Percentiles rank a stretch among this genome's conserved stretches.
Evolutionary conservation across 1,284 basidiomycete species (phyloP).

Genomic region (Naganishia liquefaciens): DNA sequence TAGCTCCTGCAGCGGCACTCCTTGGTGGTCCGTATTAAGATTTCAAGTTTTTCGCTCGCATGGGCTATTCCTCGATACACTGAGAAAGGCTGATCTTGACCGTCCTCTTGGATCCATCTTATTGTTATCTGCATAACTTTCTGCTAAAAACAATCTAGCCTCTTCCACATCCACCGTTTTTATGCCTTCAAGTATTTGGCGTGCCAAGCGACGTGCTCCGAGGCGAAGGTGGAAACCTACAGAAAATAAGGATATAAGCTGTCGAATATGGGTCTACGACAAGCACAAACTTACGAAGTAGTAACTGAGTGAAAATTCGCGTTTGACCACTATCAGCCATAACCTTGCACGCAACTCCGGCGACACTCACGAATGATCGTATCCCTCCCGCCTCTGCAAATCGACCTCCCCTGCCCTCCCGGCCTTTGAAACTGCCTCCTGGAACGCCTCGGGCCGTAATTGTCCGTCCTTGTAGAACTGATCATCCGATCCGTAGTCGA

Average conservation of each 20-base stretch:
- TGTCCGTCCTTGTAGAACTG: slow-evolving; percentile 83
- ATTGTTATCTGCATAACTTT: too few species aligned
- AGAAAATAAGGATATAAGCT: slow-evolving; percentile 33
- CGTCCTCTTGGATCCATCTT: too few species aligned
- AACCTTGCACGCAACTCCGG: not conserved
- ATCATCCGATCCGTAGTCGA: slow-evolving; percentile 86
- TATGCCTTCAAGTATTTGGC: slow-evolving; percentile 56
- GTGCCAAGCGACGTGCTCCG: slow-evolving; percentile 58
- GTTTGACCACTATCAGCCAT: not conserved
- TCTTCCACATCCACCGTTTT: not conserved
- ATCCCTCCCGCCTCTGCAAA: slow-evolving; percentile 80
- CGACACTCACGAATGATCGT: slow-evolving; percentile 68
- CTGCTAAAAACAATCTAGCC: not conserved
- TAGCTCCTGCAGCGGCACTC: too few species aligned
- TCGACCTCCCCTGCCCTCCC: slow-evolving; percentile 73
- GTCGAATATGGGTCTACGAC: not conserved
- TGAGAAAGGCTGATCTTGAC: too few species aligned
- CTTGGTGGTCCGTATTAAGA: too few species aligned
- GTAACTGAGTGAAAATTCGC: slow-evolving; percentile 58
- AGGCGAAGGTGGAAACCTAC: slow-evolving; percentile 68
- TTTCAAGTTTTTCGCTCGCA: too few species aligned
- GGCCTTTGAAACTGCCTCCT: slow-evolving; percentile 64
- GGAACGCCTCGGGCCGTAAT: slow-evolving; percentile 84
- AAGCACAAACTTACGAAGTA: slow-evolving; percentile 70
- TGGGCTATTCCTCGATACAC: too few species aligned